phyloP scores from a whole-genome alignment of 2,329 filamentous ascomycete species.

The Neofusicoccum cordaticola region DNA sequence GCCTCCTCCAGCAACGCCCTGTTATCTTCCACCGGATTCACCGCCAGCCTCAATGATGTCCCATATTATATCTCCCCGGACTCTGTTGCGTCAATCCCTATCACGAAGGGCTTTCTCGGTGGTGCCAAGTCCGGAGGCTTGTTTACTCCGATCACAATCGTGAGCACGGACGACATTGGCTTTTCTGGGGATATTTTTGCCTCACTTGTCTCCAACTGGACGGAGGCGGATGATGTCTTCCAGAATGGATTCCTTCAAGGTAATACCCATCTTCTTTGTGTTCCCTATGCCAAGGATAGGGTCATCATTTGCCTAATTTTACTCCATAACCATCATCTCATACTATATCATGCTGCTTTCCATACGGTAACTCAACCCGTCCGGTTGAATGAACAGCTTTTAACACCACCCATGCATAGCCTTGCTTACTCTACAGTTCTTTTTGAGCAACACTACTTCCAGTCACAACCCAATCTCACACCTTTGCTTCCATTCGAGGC shows the following conservation, averaged over 20 bases:
- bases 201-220: conserved; percentile 28
- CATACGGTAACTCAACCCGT: too few species aligned
- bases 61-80: conserved; percentile 42
- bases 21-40: conserved; percentile 38
- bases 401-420: too few species aligned
- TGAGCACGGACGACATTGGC: conserved; percentile 26
- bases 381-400: too few species aligned
- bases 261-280: not conserved
- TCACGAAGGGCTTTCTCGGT: conserved; percentile 23
- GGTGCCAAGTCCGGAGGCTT: conserved; percentile 21
- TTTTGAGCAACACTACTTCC: too few species aligned
- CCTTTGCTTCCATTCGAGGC: not conserved
- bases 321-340: too few species aligned
- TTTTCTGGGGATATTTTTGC: conserved; percentile 26
- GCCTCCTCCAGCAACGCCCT: not conserved
- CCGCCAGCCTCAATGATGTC: conserved; percentile 38
- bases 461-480: too few species aligned
- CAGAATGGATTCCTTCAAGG: conserved; percentile 39
- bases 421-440: too few species aligned
- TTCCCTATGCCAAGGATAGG: not conserved
- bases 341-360: too few species aligned
- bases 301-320: too few species aligned
- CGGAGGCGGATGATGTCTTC: conserved; percentile 41
- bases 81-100: conserved; percentile 32
- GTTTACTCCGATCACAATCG: conserved; percentile 40